Evolutionary conservation across 1,284 basidiomycete genomes (phyloP), one percentile per base, ranked within the genome.

Genomic region (Cerrena zonata): DNA sequence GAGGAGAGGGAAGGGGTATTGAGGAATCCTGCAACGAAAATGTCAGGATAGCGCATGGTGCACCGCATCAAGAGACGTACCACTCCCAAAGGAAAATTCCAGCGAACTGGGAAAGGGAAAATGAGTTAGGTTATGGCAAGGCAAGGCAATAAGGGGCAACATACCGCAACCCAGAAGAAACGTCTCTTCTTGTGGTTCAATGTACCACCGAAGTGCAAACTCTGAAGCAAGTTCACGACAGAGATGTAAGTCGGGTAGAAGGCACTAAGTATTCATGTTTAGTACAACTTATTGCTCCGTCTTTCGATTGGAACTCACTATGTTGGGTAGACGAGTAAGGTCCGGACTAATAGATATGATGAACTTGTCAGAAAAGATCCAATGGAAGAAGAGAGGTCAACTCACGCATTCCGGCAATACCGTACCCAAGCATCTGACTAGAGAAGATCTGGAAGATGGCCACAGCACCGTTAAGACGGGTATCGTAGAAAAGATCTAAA

Each of bases 321-420:
- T 2, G 85, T 85, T 0, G 84, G 85, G 62, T 83, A 82, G 1
- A 86, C 71, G 10, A 86, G 67, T 34, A 77, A 71, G 60, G 75
- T 66, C 58, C 80, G 70, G 47, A 83, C 64, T 66, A 25, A 11
- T 10, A 41, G 7, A 7, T 10, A 34, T 7, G 15, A 15, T 7
- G 30, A 15, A 34, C 30, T 34, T 34, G 15, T 7, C 7, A 7
- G 7, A 15, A 34, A 7, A 34, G 30, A 46, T n/a, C 13, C 3
- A 48, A n/a, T 22, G 22, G 30, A 34, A 7, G 30, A 34, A 15
- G 30, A 15, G 30, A 34, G 30, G 15, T 7, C 7, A 15, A 61
- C 65, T 55, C 42, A 72, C 71, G 68, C 39, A 84, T 56, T n/a
- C 84, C 86, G 23, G 81, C 79, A 18, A 86, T 74, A 10, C 78